Evolutionary conservation across 108 stramenopile genomes (phyloP), one percentile per base, ranked within the genome.

Genomic region (Stephanodiscus minutulus): DNA sequence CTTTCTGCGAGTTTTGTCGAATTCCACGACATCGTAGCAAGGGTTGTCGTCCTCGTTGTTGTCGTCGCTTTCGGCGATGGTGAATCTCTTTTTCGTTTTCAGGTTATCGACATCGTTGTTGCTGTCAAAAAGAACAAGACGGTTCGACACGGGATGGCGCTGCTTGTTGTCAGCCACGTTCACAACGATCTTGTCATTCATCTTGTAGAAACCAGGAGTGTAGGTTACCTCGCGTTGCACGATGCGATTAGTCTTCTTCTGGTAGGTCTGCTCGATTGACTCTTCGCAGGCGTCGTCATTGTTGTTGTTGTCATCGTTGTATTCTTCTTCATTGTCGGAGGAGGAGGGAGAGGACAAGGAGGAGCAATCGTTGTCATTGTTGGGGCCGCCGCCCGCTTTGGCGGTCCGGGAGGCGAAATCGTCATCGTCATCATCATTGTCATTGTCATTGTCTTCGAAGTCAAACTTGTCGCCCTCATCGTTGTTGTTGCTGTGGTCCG

Each of bases 141-240:
- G n/a, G n/a, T n/a, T n/a, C n/a, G n/a, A n/a, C n/a, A n/a, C n/a
- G 24, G 92, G 82, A 87, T 99, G 97, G 27, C 99, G 96, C 84
- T 99, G 98, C 82, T 98, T 98, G 89, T 99, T 99, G 82, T 99
- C 99, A 0, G 97, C 92, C 28, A 98, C 99, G 79, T 99, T 99
- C 37, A 99, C 98, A 31, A 99, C 82, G 73, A 99, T 99, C 85
- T 99, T 98, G 73, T 99, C 99, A 70, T 98, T 99, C 64, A 99
- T 98, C 72, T 99, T 99, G 96, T 82, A 98, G 31, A 99, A 84
- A 60, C 97, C 98, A 59, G 99, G 99, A 4, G 90, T 91, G 79
- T 75, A 98, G 7, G 94, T 97, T 75, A 96, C 82, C 37, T 86
- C 74, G 22, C 83, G 72, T 44, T 84, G 80, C 20, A 92, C 86